Base-by-base conservation (phyloP, 176 grass and related monocot genomes). In the Aegilops tauschii region DNA sequence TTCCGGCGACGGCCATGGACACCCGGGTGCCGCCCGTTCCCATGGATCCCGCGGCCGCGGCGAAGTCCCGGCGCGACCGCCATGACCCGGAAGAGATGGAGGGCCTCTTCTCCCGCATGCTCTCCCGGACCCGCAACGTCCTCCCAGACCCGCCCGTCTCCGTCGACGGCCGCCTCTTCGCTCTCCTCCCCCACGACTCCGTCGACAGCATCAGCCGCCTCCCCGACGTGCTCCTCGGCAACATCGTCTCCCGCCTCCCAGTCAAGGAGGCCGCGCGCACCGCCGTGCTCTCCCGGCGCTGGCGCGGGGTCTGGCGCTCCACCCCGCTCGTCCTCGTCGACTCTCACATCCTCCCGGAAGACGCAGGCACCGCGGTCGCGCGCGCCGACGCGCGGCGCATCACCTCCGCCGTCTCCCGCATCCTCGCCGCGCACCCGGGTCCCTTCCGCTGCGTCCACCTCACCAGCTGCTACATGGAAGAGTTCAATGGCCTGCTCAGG, bases 321-420 rank as follows among this genome's bases (percentile, higher is more conserved):
- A 10, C 71, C 71, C 70, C 71, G 40, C 71, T 73, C 36, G 36
- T 72, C 69, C 69, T 72, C 36, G 36, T 72, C 69, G 69, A 72
- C 69, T 72, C 36, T n/a, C 71, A 73, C 71, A 16, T 73, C 39
- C 39, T 73, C 70, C 71, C 39, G 0, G n/a, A n/a, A 23, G 71
- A 23, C 0, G 6, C n/a, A 23, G 71, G 11, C 12, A 17, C n/a
- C 40, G n/a, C n/a, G 3, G 3, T 28, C 71, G 40, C 2, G 39
- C 21, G 39, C 5, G 70, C 37, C 39, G 39, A 47, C 5, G 3
- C 71, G n/a, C 5, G 39, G 3, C 40, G 71, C 71, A 2, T 73
- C 40, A 47, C 39, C n/a, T 6, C 12, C n/a, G 39, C n/a, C 40
- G n/a, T 73, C 39, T 73, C 71, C 40, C 12, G 71, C 39, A 12